Evolutionary conservation across 345 rosid genomes (phyloP), one percentile per base, ranked within the genome.

Genomic region (Bruguiera sexangula): DNA sequence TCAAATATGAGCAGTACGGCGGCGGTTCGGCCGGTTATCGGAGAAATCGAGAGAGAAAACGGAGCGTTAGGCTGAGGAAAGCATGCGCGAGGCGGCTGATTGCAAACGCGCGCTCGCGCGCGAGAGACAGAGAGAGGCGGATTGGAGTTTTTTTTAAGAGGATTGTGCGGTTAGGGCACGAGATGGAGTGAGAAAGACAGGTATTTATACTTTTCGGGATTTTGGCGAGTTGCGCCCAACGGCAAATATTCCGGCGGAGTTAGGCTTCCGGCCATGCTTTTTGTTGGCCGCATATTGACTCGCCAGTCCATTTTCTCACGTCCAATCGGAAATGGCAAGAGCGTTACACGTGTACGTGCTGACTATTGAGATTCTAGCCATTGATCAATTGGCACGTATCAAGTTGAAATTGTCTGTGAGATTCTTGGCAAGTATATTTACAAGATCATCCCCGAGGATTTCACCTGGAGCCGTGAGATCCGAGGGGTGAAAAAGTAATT

Each of bases 131-230:
- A 65, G 27, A 31, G 73, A 61, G 27, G 19, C 13, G 52, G 24
- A 68, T 27, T 27, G 8, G 27, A 7, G 22, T 26, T 18, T 6
- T 6, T 27, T 6, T 5, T 29, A n/a, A 21, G 60, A 73, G 76
- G 76, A 70, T 70, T 60, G 52, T 3, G 31, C 29, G 24, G 26
- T 56, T 56, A 83, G 88, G 87, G 89, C 88, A 81, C 70, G 46
- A 30, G 31, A 15, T 30, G 61, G 16, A 50, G 51, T 21, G 2
- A 43, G 68, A 65, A 73, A 71, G 27, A 73, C 32, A 65, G 73
- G 63, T 83, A 88, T 91, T 77, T 90, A 90, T 90, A 90, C 88
- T 90, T 90, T 90, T 90, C 89, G 96, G 91, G 86, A 86, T 56
- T 56, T 24, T 56, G 6, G 19, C 50, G 18, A 43, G 50, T 43